Evolutionary conservation across 2,329 filamentous ascomycete genomes (phyloP).

Genomic region (Ascochyta rabiei): DNA sequence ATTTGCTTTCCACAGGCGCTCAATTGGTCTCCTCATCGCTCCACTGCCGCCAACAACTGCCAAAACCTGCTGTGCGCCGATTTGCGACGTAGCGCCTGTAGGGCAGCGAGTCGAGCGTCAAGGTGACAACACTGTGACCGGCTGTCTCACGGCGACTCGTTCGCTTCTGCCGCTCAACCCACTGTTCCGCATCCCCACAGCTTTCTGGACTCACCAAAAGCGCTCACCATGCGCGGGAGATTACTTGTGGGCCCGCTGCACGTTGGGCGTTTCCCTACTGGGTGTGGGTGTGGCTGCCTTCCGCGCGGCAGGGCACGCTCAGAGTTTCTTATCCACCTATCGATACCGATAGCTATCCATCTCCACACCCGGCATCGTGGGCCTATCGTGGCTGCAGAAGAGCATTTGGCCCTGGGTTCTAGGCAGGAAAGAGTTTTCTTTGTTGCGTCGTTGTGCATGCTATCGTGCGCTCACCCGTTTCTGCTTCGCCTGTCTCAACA

Average conservation of each 20-base stretch:
- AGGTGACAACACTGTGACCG: constrained; percentile 24
- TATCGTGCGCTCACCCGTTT: constrained; percentile 11
- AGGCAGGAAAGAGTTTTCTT: constrained; percentile 30
- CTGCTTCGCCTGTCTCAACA: constrained; percentile 3
- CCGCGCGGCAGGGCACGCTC: constrained; percentile 32
- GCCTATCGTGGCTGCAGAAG: constrained; percentile 23
- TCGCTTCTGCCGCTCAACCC: constrained; percentile 13
- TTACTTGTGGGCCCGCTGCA: constrained; percentile 41
- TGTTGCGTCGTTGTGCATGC: constrained; percentile 18
- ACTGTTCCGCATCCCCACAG: constrained; percentile 27
- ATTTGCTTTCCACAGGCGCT: constrained; percentile 17
- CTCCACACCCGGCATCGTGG: constrained; percentile 27
- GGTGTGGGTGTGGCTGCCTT: constrained; percentile 13
- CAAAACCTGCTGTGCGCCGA: constrained; percentile 30
- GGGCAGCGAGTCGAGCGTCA: constrained; percentile 24
- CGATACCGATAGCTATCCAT: constrained; percentile 43
- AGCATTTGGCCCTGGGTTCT: constrained; percentile 9
- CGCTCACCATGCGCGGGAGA: constrained; percentile 37
- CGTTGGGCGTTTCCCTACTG: constrained; percentile 26
- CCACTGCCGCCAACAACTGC: constrained; percentile 27
- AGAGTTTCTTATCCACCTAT: constrained; percentile 44
- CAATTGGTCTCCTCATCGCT: constrained; percentile 25
- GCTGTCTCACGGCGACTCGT: constrained; percentile 21
- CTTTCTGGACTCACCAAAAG: constrained; percentile 27
- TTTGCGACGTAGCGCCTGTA: constrained; percentile 24